Evolutionary conservation across 345 rosid genomes (phyloP).

Genomic region (Populus tremula): DNA sequence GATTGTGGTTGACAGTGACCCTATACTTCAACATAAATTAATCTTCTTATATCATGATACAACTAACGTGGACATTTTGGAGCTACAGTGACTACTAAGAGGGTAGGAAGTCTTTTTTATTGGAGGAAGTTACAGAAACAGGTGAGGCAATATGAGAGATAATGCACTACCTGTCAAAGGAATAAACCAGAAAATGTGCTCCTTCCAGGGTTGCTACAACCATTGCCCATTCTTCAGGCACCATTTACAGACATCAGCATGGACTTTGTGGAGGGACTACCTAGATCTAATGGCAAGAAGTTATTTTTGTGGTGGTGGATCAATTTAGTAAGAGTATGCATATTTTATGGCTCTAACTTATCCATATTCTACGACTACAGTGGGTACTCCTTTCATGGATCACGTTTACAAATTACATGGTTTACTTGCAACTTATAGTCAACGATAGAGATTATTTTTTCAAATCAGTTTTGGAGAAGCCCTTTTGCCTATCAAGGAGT

Average conservation of each 20-base stretch:
- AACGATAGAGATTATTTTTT: background rate
- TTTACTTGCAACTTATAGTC: background rate
- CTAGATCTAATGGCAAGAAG: background rate
- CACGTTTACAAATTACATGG: background rate
- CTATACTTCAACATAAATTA: background rate
- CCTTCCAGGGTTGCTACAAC: background rate
- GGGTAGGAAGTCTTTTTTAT: no score
- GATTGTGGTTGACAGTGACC: background rate
- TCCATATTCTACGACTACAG: background rate
- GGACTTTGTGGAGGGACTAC: background rate
- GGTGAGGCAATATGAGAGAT: background rate
- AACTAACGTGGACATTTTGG: background rate
- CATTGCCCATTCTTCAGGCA: background rate
- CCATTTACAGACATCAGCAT: background rate
- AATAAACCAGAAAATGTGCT: background rate
- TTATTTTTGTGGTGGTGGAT: background rate
- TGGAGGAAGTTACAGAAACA: background rate
- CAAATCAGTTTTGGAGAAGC: background rate
- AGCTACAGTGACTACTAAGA: background rate
- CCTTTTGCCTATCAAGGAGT: background rate
- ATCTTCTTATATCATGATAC: background rate
- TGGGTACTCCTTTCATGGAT: background rate
- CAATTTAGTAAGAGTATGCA: background rate
- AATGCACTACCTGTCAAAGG: background rate
- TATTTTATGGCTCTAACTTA: background rate